Evolutionary conservation across 441 rosid species (phyloP).

Genomic region (Hura crepitans): DNA sequence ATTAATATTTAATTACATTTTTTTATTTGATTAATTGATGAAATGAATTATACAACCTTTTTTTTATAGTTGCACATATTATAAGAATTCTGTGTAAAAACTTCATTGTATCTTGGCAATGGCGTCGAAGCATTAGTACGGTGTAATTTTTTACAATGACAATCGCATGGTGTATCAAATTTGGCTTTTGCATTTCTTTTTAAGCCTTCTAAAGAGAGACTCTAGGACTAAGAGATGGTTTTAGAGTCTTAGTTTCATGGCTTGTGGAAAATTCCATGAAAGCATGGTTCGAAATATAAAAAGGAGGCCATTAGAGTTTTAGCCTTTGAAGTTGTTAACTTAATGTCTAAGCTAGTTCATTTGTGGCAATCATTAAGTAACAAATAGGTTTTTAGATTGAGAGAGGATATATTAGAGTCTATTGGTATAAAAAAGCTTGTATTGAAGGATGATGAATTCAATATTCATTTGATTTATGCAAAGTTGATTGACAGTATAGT

Average conservation of each 20-base stretch:
- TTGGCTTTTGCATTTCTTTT: background rate
- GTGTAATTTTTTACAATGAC: no score
- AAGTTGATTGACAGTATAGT: constrained; percentile 67
- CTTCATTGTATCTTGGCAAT: no score
- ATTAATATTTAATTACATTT: no score
- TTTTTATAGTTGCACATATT: no score
- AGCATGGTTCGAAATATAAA: constrained; percentile 46
- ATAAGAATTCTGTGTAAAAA: no score
- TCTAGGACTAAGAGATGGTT: constrained; percentile 54
- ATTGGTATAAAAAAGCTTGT: constrained; percentile 74
- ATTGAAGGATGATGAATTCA: constrained; percentile 69
- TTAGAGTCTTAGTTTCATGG: constrained; percentile 87
- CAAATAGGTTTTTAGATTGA: constrained; percentile 62
- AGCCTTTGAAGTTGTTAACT: constrained; percentile 84
- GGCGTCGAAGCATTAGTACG: no score
- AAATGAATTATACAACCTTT: no score
- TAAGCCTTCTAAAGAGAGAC: constrained; percentile 18
- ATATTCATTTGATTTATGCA: constrained; percentile 49
- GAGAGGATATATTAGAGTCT: constrained; percentile 64
- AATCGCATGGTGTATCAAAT: no score
- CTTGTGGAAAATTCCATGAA: constrained; percentile 64
- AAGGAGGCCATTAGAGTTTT: constrained; percentile 66
- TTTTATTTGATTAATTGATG: no score
- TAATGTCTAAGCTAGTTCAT: constrained; percentile 81
- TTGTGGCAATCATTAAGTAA: constrained; percentile 85